Evolutionary conservation across 2,329 filamentous ascomycete species (phyloP), one percentile per base, ranked within the genome.

Genomic region (Penicillium sp.): DNA sequence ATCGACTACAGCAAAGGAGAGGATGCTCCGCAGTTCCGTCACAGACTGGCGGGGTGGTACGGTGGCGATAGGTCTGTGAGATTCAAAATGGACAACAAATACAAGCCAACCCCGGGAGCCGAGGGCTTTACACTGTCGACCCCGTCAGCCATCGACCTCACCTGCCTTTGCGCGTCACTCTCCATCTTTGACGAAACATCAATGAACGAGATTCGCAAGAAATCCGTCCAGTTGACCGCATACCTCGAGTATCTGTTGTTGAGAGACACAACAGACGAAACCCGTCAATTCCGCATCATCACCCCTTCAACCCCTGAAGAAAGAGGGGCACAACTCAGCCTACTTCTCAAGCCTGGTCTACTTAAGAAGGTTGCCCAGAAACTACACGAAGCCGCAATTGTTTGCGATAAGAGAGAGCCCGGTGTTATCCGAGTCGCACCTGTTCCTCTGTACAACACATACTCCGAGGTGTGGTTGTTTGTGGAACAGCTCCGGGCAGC

Each of bases 371-470:
- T 96, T 3, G 84, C 86, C 58, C 78, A 81, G 44, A 84, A 83
- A 41, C 76, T 96, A 49, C 87, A 91, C 68, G 82, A 86, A n/a
- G 84, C 85, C 0, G 90, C 90, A 1, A 88, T 95, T 3, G 85
- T 95, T 3, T 89, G 90, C 51, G 93, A 96, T 72, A 91, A 94
- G 83, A 82, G 92, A 60, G 91, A 91, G 76, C 92, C 93, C 1
- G 88, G 92, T 72, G 92, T 96, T 19, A 89, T 97, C 41, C 83
- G 92, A 3, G 88, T 95, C 0, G 91, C 92, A 1, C 92, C 93
- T 1, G 89, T 90, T 52, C 92, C 93, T 3, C 76, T 96, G 66
- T 96, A 96, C 76, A 93, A 93, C 72, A 88, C 85, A 1, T 96
- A 90, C 73, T 83, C 84, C 63, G 92, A 96, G 72, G 87, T 92